Conservation (phyloP, 2,329 filamentous ascomycete species). For the Camptophora hylomeconis region DNA sequence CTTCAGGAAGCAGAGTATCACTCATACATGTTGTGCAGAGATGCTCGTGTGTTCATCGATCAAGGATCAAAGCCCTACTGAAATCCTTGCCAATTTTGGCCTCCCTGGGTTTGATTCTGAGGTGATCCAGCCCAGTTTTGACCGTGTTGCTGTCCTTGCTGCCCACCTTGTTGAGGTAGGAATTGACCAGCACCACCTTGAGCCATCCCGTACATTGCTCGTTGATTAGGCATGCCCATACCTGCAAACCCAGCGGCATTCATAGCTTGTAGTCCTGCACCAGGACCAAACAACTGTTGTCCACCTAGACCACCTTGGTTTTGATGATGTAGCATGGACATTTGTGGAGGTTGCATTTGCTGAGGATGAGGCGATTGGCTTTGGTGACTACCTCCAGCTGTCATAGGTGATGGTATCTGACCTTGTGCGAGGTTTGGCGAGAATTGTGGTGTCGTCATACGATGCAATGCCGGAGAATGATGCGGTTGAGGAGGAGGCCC, state of each 20-base stretch:
- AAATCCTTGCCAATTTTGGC: constrained; percentile 12
- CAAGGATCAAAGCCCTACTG: too few species aligned
- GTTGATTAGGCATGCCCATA: constrained; percentile 12
- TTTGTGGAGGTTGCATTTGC: constrained; percentile 18
- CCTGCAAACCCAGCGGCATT: constrained; percentile 12
- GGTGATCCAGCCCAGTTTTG: constrained; percentile 13
- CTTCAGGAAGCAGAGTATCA: too few species aligned
- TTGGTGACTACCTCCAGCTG: constrained; percentile 9
- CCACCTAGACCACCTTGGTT: constrained; percentile 9
- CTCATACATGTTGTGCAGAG: too few species aligned
- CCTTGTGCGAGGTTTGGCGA: constrained; percentile 14
- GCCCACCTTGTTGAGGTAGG: constrained; percentile 9
- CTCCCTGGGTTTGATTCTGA: constrained; percentile 9
- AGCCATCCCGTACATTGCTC: constrained; percentile 9
- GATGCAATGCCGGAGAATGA: constrained; percentile 37
- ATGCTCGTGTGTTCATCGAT: too few species aligned
- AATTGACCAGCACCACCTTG: constrained; percentile 11
- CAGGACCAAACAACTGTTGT: constrained; percentile 16
- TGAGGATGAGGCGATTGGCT: constrained; percentile 14
- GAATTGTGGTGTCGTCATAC: constrained; percentile 21
- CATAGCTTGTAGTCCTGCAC: constrained; percentile 17
- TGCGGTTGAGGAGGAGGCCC: constrained; percentile 51
- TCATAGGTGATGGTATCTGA: constrained; percentile 17
- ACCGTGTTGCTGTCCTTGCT: constrained; percentile 11
- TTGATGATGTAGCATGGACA: constrained; percentile 16